Base-by-base conservation (phyloP, 2,329 filamentous ascomycete species). In the Pseudogymnoascus sp. region DNA sequence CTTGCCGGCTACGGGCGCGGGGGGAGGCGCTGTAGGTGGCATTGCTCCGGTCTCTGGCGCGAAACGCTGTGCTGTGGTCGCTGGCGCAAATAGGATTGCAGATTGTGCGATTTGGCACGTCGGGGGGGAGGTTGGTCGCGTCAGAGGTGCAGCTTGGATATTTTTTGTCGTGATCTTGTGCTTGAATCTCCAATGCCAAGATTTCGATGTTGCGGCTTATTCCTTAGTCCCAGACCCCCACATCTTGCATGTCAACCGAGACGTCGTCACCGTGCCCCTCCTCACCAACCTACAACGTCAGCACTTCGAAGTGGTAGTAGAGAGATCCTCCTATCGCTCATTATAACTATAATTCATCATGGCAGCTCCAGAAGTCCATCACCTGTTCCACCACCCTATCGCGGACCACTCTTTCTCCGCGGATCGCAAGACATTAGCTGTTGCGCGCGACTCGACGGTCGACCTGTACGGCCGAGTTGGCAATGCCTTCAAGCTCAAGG, bases 381-480 rank as follows among this genome's bases (percentile, higher is more conserved):
- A 98, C 74, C 89, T 99, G 69, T 99, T 99, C 81, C 92, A 98
- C 80, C 87, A 89, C 70, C 92, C 93, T 66, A 97, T 99, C 74
- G 91, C 91, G 69, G 95, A 99, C 81, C 95, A 99, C 78, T 97
- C 93, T 64, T 99, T 99, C 85, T 96, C 93, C 68, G 87, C 91
- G 66, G 95, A 99, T 79, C 90, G 88, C 75, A 81, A 87, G 75
- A 93, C 89, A 28, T 84, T 99, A 64, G 95, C 95, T 64, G 93
- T 99, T 64, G 90, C 93, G 67, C 89, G 91, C 71, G 93, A 98
- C 75, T 92, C 89, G 73, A 85, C 86, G 69, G 89, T 99, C 72
- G 92, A 97, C 81, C 87, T 99, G 43, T 98, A 97, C 76, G 81
- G 84, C 71, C 84, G 82, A 70, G 82, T 82, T 63, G 91, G 90